phyloP scores from a whole-genome alignment of 1,284 basidiomycete species.

The Rhodotorula sp. region DNA sequence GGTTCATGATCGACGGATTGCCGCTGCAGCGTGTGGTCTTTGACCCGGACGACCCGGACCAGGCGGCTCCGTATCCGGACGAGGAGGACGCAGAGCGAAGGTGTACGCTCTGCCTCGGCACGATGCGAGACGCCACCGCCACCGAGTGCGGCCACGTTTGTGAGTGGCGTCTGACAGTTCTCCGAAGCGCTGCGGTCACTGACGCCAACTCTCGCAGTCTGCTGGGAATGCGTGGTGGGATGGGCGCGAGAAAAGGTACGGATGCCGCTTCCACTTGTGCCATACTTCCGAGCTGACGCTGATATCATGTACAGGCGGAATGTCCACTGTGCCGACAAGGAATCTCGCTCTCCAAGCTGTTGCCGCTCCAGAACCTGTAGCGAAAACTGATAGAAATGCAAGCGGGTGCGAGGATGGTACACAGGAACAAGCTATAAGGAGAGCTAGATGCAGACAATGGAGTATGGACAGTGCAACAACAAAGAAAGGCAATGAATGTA shows the following conservation, averaged over 20 bases:
- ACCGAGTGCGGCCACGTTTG: slow-evolving; percentile 52
- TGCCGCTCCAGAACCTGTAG: slow-evolving; percentile 46
- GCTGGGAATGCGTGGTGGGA: slow-evolving; percentile 50
- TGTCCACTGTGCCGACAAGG: slow-evolving; percentile 48
- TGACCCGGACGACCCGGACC: slow-evolving; percentile 43
- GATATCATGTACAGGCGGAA: slow-evolving; percentile 35
- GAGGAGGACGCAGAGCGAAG: slow-evolving; percentile 44
- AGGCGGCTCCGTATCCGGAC: slow-evolving; percentile 37
- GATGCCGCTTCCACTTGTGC: background rate
- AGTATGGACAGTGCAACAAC: too few species aligned
- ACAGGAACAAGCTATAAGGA: background rate
- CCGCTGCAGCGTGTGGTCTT: slow-evolving; percentile 39
- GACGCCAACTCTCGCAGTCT: slow-evolving; percentile 36
- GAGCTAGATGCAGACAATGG: background rate
- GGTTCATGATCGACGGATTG: slow-evolving; percentile 41
- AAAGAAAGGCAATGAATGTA: background rate
- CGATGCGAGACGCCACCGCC: slow-evolving; percentile 45
- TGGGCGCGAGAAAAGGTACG: slow-evolving; percentile 51
- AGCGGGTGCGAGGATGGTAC: background rate
- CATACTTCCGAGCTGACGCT: background rate
- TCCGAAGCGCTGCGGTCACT: background rate
- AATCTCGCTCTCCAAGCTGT: slow-evolving; percentile 41
- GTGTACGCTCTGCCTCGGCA: slow-evolving; percentile 51
- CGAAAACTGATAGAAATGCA: background rate
- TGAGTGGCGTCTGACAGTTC: slow-evolving; percentile 13